These are phyloP conservation scores for Ceratocystis huliohia DNA, from an alignment of 2,329 filamentous ascomycete species.

Conservation along the genomic window DNA sequence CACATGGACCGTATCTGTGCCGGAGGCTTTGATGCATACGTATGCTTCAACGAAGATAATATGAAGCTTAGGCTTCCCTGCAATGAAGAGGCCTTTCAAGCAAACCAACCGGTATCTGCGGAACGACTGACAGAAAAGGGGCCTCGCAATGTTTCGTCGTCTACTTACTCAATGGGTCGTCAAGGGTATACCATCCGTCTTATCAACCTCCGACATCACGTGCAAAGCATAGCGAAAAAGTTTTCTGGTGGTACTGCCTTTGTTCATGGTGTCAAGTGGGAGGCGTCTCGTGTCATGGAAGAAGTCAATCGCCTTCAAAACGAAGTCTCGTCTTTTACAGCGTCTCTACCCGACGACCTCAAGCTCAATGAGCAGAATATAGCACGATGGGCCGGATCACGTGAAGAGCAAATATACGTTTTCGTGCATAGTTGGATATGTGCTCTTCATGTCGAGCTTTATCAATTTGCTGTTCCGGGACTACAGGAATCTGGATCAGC, in stretches of 20 bases:
- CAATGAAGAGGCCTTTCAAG: conserved; percentile 27
- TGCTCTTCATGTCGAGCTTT: conserved; percentile 31
- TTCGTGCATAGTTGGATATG: conserved; percentile 31
- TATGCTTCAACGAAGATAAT: conserved; percentile 29
- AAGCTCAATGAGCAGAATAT: conserved; percentile 29
- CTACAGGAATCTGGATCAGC: conserved; percentile 27
- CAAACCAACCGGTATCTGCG: conserved; percentile 26
- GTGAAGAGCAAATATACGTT: conserved; percentile 29
- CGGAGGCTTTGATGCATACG: conserved; percentile 32
- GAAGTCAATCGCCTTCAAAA: conserved; percentile 30
- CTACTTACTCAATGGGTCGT: conserved; percentile 25
- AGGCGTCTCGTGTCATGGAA: conserved; percentile 31
- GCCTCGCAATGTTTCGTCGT: neutral
- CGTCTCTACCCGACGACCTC: conserved; percentile 28
- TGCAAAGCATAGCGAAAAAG: conserved; percentile 25
- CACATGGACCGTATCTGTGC: conserved; percentile 31
- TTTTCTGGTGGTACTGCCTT: conserved; percentile 19
- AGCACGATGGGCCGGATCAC: conserved; percentile 26
- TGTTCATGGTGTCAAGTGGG: conserved; percentile 22
- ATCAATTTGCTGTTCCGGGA: conserved; percentile 31
- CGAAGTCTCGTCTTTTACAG: conserved; percentile 30
- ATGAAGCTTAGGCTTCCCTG: conserved; percentile 32
- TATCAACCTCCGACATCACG: conserved; percentile 30
- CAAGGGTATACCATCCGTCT: conserved; percentile 30
- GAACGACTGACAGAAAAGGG: conserved; percentile 26